These are phyloP conservation scores for Immersiella caudata DNA, from an alignment of 495 filamentous ascomycete species.

Conservation along the genomic window DNA sequence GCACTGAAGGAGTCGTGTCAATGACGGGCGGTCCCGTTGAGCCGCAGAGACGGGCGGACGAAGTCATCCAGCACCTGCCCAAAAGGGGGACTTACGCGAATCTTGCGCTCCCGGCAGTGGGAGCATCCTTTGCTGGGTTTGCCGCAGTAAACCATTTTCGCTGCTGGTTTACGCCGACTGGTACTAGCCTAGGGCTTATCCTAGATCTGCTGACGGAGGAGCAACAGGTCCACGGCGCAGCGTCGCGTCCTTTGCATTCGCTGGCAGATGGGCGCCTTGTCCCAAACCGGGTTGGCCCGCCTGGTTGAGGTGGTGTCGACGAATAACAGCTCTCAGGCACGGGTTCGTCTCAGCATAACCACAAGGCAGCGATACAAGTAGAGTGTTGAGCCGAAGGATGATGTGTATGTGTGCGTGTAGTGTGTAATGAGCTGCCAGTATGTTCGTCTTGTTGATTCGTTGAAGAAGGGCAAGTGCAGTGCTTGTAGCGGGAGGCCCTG, in stretches of 20 bases:
- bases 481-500: not conserved
- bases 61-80: conserved; percentile 12
- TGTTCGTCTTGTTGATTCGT: not conserved
- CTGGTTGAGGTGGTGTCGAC: not conserved
- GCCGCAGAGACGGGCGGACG: no score
- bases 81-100: conserved; percentile 23
- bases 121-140: conserved; percentile 72
- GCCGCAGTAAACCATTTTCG: conserved; percentile 70
- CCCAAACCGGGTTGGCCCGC: not conserved
- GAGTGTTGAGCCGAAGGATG: not conserved
- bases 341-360: not conserved
- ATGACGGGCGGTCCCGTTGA: not conserved
- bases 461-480: not conserved
- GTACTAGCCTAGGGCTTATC: conserved; percentile 3
- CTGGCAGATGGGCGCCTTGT: not conserved
- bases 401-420: not conserved
- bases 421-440: not conserved
- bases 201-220: conserved; percentile 4
- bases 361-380: not conserved
- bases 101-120: conserved; percentile 59
- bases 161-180: not conserved
- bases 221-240: not conserved
- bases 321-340: not conserved
- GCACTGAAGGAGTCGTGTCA: conserved; percentile 51
- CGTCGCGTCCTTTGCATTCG: conserved; percentile 2